Conservation (phyloP, 169 alveolate genomes). For the Plasmodium sp. region DNA sequence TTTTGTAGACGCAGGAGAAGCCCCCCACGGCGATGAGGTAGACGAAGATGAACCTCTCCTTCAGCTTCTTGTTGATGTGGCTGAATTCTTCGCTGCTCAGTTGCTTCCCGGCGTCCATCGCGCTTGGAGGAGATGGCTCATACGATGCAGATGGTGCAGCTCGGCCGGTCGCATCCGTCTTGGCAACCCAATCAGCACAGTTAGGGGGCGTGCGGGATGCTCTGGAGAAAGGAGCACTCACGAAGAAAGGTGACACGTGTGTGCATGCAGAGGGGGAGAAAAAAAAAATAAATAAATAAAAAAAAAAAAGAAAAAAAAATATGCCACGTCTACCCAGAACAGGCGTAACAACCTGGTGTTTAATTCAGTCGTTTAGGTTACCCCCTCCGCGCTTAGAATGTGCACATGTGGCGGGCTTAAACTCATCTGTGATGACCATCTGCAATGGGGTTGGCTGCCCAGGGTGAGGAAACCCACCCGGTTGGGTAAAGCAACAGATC, state of each 20-base stretch:
- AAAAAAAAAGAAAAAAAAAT: too few relatives aligned
- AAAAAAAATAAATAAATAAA: too few relatives aligned
- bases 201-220: background rate
- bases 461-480: too few relatives aligned
- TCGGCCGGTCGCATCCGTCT: background rate
- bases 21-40: constrained; percentile 55
- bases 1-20: constrained; percentile 45
- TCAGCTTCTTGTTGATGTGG: constrained; percentile 18
- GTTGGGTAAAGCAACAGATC: too few relatives aligned
- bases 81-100: constrained; percentile 2
- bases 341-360: too few relatives aligned
- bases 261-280: background rate
- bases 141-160: background rate
- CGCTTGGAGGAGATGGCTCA: background rate
- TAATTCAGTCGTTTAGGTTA: too few relatives aligned
- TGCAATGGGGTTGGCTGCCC: too few relatives aligned
- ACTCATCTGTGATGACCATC: too few relatives aligned
- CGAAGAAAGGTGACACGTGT: background rate
- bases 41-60: constrained; percentile 22
- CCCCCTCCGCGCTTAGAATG: too few relatives aligned
- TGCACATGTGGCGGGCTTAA: too few relatives aligned
- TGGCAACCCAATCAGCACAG: background rate
- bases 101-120: background rate
- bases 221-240: background rate
- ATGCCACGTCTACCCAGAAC: too few relatives aligned